These are phyloP conservation scores for Podospora bellae-mahoneyi DNA, from an alignment of 495 filamentous ascomycete species.

Conservation along the genomic window DNA sequence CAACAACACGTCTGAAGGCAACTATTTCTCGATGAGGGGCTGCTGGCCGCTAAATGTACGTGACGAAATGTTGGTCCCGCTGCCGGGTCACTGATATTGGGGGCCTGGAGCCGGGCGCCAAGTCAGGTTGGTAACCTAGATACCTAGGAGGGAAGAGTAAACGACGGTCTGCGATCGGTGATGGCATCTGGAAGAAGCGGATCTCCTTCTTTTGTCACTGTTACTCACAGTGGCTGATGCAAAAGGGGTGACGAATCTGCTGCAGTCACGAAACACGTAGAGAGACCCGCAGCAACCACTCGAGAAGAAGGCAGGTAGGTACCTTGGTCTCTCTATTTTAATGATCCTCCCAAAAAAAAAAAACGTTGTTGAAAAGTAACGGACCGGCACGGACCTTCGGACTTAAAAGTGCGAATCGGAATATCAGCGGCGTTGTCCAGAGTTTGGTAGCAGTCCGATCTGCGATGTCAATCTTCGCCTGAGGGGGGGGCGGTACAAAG, in stretches of 20 bases:
- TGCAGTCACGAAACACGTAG: not conserved
- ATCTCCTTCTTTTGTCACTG: not conserved
- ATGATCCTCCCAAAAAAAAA: not conserved
- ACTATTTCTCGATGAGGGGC: not conserved
- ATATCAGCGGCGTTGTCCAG: not conserved
- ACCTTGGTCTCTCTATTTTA: not conserved
- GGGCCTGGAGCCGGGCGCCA: not conserved
- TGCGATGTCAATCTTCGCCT: not conserved
- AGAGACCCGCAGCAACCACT: not conserved
- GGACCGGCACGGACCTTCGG: not conserved
- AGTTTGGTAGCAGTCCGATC: not conserved
- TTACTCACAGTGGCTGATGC: not conserved
- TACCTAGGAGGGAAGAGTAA: not conserved
- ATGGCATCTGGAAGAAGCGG: not conserved
- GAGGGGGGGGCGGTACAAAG: not conserved
- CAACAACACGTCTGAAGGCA: not conserved
- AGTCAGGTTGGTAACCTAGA: not conserved
- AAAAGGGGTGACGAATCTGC: not conserved
- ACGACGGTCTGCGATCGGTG: not conserved
- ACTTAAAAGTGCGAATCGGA: not conserved
- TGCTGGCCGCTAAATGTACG: not conserved
- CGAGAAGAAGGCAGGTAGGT: not conserved
- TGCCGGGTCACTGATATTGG: not conserved
- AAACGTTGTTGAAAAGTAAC: not conserved
- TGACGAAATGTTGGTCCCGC: not conserved